phyloP scores from a whole-genome alignment of 139 green algal genomes.

The Chlorella sorokiniana region DNA sequence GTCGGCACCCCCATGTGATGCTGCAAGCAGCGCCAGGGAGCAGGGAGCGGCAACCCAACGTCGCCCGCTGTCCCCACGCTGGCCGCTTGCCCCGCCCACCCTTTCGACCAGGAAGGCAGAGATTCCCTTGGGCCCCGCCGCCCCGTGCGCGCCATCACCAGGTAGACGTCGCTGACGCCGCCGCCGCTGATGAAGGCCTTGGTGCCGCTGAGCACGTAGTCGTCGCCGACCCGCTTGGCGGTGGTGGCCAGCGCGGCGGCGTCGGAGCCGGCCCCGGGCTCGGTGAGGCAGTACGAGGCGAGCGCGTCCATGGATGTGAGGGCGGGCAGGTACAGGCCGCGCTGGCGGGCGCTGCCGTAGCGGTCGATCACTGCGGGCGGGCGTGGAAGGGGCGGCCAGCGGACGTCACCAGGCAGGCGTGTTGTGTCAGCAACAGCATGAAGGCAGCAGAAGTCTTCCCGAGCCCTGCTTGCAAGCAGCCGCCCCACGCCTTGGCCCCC shows the following conservation, averaged over 20 bases:
- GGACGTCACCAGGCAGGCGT: neutral
- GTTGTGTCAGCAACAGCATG: neutral
- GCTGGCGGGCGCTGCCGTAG: conserved; percentile 59
- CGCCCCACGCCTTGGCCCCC: no score
- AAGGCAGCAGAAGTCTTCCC: no score
- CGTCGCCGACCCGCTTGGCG: conserved; percentile 41
- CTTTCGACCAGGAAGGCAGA: conserved; percentile 72
- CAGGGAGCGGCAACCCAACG: neutral
- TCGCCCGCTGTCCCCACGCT: neutral
- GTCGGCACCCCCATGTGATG: no score
- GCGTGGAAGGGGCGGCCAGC: neutral
- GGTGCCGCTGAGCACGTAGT: conserved; percentile 56
- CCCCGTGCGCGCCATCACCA: conserved; percentile 80
- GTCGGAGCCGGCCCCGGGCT: conserved; percentile 75
- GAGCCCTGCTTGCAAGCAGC: no score
- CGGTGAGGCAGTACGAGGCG: conserved; percentile 88
- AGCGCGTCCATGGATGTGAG: conserved; percentile 67
- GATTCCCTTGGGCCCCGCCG: conserved; percentile 60
- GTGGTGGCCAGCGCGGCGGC: conserved; percentile 64
- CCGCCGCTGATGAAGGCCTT: conserved; percentile 54
- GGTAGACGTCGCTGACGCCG: conserved; percentile 64
- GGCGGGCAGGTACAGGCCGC: conserved; percentile 55
- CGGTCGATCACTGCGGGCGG: conserved; percentile 51
- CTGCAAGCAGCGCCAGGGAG: no score
- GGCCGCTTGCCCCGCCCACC: conserved; percentile 9